Conservation (phyloP, 1,284 basidiomycete genomes). For the Trametes pubescens region DNA sequence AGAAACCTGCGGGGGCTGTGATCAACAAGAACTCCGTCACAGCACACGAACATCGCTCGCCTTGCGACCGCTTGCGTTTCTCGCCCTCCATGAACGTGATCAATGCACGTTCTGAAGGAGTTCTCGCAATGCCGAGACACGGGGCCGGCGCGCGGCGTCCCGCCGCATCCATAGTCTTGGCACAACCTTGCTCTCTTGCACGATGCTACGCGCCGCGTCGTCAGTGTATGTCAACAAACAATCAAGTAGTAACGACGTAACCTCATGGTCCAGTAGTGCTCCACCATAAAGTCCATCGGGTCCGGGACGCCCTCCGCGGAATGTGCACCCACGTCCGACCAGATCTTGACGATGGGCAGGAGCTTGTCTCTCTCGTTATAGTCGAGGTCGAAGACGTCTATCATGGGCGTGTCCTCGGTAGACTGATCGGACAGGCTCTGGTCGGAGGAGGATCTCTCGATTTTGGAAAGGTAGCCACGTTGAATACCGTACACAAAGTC, state of each 20-base stretch:
- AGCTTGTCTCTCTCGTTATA: background rate
- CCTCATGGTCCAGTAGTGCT: background rate
- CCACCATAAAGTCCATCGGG: conserved; percentile 2
- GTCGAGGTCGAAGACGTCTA: conserved; percentile 3
- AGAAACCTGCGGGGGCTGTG: too few species aligned
- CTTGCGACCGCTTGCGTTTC: too few species aligned
- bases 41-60: too few species aligned
- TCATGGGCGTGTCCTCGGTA: background rate
- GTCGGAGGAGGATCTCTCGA: too few species aligned
- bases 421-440: background rate
- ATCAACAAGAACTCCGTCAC: too few species aligned
- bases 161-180: background rate
- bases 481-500: background rate
- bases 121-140: background rate
- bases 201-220: background rate
- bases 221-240: background rate
- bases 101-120: too few species aligned
- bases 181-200: background rate
- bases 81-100: too few species aligned
- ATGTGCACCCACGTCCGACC: conserved; percentile 14
- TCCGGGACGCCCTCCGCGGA: conserved; percentile 11
- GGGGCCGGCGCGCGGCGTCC: background rate
- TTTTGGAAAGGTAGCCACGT: background rate
- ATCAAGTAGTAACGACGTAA: background rate
- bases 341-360: conserved; percentile 5